Base-by-base conservation (phyloP, 2,329 filamentous ascomycete species). In the Epicoccum nigrum region DNA sequence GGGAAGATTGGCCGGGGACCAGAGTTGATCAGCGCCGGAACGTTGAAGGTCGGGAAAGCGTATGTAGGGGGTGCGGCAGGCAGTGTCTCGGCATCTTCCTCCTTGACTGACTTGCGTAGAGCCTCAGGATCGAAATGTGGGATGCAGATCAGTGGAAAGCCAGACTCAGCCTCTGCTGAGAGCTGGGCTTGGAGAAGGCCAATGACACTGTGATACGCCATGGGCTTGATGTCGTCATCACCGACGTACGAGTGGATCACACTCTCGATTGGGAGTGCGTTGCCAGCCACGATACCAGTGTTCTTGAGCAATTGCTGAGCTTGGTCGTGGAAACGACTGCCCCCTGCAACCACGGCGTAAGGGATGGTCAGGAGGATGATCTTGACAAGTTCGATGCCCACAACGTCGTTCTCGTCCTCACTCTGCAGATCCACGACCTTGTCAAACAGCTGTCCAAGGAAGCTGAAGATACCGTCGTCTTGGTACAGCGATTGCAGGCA, bases 291-390 rank as follows among this genome's bases (percentile, higher is more conserved):
- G 59, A 97, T 91, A 48, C 94, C 92, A 2, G 94, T 97, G 79
- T 95, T 96, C 59, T 95, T 90, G 70, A 99, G 86, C 45, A 97
- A 79, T 38, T 89, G 86, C 1, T 83, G 81, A 2, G 91, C 92
- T 59, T 88, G 81, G 62, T 87, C 85, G 67, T 88, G 86, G 46
- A 68, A 70, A 15, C 60, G 62, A 31, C 42, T 57, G 30, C 68
- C 71, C 25, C 69, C 65, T 4, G 68, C 62, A 41, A 86, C 84
- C 3, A 81, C 79, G 3, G 89, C 87, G 72, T 97, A 99, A 0
- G 94, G 93, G 51, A 99, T 89, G 0, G 93, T 96, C 40, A 97
- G 84, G 35, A 97, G 84, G 59, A 99, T 97, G 63, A 97, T 92
- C 76, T 97, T 97, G 72, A 97, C 92, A 27, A 99, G 83, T 76